Evolutionary conservation across 768 basidiomycete species (phyloP), one percentile per base, ranked within the genome.

Genomic region (Obba rivulosa): DNA sequence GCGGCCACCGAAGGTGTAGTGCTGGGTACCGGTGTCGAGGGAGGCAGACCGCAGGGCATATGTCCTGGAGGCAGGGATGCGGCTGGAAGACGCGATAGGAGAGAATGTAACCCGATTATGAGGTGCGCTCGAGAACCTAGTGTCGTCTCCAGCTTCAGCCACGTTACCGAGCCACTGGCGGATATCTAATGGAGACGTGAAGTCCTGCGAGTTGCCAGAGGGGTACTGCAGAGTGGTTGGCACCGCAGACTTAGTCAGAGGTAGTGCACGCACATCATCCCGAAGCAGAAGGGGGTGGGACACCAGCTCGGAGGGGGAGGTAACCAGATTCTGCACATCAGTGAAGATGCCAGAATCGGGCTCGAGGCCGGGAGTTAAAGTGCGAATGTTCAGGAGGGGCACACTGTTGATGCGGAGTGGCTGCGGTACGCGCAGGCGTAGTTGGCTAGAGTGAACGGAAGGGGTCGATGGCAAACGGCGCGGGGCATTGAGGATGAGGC

Each of bases 381-480:
- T 34, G 37, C 41, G 42, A 36, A 44, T 28, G 22, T 45, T 37
- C 2, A 46, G 24, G 41, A 45, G 50, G 22, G 53, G 53, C 41
- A 49, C 45, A 37, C 49, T 17, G 18, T 50, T 48, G 28, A 57
- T 52, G 34, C 45, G 50, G 14, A 57, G 53, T 34, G 50, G 56
- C n/a, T 52, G 42, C 11, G 56, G 53, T n/a, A 53, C 56, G 31
- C 54, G 40, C 39, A 45, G 39, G n/a, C 50, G 56, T 20, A 57
- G 48, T 24, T 53, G 56, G 43, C 39, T 41, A 8, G 56, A 57
- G 49, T 52, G 50, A 38, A 21, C 48, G 40, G 56, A 42, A 28
- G 49, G 47, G 41, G 49, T 37, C 22, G 14, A 23, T 18, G 22
- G 20, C 23, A 43, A 24, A 31, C 38, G 34, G 35, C 31, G 23